Evolutionary conservation across 1,139 yeast species (phyloP).

Genomic region (Nakaseomyces nivariensis): DNA sequence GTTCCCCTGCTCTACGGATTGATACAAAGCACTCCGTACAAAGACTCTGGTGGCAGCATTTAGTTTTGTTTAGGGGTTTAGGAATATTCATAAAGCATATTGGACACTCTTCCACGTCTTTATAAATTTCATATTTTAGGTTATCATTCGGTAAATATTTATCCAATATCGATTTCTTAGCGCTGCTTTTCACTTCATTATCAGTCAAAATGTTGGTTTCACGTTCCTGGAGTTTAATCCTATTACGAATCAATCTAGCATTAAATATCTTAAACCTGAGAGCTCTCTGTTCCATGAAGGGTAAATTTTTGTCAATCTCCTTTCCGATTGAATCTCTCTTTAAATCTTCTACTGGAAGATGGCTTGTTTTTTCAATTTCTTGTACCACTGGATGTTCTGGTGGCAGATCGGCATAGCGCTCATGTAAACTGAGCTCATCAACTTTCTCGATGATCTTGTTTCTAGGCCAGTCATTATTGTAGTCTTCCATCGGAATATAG

Average conservation of each 20-base stretch:
- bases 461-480: slow-evolving; percentile 57
- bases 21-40: slow-evolving; percentile 90
- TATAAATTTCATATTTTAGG: slow-evolving; percentile 44
- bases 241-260: slow-evolving; percentile 31
- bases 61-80: slow-evolving; percentile 61
- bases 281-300: slow-evolving; percentile 34
- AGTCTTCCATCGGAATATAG: slow-evolving; percentile 75
- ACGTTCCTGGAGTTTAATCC: slow-evolving; percentile 39
- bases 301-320: slow-evolving; percentile 39
- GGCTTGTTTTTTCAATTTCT: slow-evolving; percentile 35
- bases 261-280: slow-evolving; percentile 45
- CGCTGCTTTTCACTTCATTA: not conserved
- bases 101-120: slow-evolving; percentile 74
- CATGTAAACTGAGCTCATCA: slow-evolving; percentile 43
- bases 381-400: not conserved
- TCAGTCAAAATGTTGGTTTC: slow-evolving; percentile 34
- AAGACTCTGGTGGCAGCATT: slow-evolving; percentile 88
- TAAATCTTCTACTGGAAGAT: slow-evolving; percentile 39
- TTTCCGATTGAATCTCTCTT: slow-evolving; percentile 22
- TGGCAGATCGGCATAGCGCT: slow-evolving; percentile 36
- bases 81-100: slow-evolving; percentile 89
- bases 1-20: slow-evolving; percentile 1
- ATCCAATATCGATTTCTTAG: slow-evolving; percentile 3
- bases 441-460: slow-evolving; percentile 42
- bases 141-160: slow-evolving; percentile 34